These are phyloP conservation scores for Fusarium sp. DNA, from an alignment of 2,329 filamentous ascomycete species.

Conservation along the genomic window DNA sequence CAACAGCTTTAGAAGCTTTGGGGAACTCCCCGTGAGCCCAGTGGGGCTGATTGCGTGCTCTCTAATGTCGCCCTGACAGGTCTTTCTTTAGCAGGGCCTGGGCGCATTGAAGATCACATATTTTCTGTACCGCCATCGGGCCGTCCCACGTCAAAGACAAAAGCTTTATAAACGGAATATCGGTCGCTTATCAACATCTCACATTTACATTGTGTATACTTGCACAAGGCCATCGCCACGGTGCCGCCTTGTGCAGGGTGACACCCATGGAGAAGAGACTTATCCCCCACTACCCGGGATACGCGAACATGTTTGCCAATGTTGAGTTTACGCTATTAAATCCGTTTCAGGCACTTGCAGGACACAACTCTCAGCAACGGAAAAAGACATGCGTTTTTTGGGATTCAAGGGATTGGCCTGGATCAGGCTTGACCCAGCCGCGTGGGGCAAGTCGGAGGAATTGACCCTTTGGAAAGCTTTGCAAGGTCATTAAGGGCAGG, in stretches of 20 bases:
- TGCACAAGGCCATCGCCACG: conserved; percentile 20
- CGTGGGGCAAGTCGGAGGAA: conserved; percentile 34
- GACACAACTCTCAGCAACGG: conserved; percentile 21
- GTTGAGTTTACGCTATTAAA: conserved; percentile 38
- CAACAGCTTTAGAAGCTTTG: conserved; percentile 20
- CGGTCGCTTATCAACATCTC: conserved; percentile 25
- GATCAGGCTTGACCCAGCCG: conserved; percentile 10
- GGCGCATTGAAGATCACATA: conserved; percentile 13
- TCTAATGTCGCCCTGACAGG: conserved; percentile 22
- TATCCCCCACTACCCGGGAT: conserved; percentile 21
- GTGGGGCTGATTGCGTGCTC: conserved; percentile 42
- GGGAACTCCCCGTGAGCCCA: conserved; percentile 38
- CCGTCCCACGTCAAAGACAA: conserved; percentile 3
- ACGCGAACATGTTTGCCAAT: conserved; percentile 37
- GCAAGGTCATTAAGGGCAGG: conserved; percentile 21
- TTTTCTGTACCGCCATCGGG: conserved; percentile 12
- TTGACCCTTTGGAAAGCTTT: conserved; percentile 24
- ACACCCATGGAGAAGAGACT: conserved; percentile 23
- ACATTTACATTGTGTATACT: not conserved
- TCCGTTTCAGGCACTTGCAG: conserved; percentile 25
- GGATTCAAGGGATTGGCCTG: conserved; percentile 26
- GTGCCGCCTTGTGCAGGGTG: conserved; percentile 14
- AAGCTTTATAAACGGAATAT: conserved; percentile 11
- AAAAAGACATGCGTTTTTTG: conserved; percentile 16
- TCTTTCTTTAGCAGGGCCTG: conserved; percentile 18